Evolutionary conservation across 192 early-diverging fungal genomes (phyloP), one percentile per base, ranked within the genome.

Genomic region (Backusella tuberculispora): DNA sequence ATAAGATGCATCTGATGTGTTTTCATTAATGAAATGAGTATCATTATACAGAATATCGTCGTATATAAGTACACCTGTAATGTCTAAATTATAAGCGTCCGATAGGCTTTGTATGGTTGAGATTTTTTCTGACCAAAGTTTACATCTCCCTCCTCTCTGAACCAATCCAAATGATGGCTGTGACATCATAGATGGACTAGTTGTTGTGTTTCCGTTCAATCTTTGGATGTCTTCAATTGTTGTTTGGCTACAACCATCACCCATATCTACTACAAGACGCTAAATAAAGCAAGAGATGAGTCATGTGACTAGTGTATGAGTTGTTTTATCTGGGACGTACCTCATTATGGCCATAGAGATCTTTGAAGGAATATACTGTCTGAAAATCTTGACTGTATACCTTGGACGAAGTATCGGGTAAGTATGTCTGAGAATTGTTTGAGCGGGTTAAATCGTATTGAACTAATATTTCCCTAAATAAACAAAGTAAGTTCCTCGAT

Each of bases 81-180:
- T 13, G 4, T 40, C 26, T 3, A 80, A 53, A n/a, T 56, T 6
- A 47, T 67, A 48, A 17, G 34, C 6, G 4, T 45, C n/a, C 9
- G 71, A 56, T 14, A 80, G 56, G 21, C 14, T 24, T 76, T 76
- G 74, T 4, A 73, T 48, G 2, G 40, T 76, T 29, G 63, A 42
- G 15, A 80, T 69, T 41, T 80, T 80, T 38, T 69, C 66, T 40
- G 53, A 45, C 79, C 79, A 80, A 24, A 29, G 26, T 41, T 24
- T 29, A 37, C 74, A 75, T 34, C 70, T 48, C 40, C 74, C 74
- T 7, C 74, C 74, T 43, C 79, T 65, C 17, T 37, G 15, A 6
- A 80, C 67, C 0, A 80, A 64, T 7, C 65, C 79, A 50, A 80
- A 69, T 21, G 66, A 72, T 29, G 63, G 45, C n/a, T 78, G 77